Evolutionary conservation across 106 monocot species (phyloP).

Genomic region (Platanthera guangdongensis): DNA sequence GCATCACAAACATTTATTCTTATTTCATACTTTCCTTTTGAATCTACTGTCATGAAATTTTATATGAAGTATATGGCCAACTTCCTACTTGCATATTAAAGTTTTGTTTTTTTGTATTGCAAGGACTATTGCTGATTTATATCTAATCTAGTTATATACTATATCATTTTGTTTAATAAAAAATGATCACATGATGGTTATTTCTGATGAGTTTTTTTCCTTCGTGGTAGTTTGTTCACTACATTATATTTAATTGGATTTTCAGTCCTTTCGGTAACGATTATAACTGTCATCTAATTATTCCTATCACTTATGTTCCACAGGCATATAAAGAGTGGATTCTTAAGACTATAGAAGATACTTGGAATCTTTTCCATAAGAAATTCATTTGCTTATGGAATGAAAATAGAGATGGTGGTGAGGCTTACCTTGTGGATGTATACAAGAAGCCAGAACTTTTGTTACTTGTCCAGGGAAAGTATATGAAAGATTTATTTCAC

Average conservation of each 20-base stretch:
- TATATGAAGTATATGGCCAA: no score
- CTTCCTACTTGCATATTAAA: no score
- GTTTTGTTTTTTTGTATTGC: no score
- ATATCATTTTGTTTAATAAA: background rate
- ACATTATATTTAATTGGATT: no score
- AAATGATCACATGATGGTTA: background rate
- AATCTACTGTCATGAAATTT: no score
- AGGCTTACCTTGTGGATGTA: slow-evolving; percentile 62
- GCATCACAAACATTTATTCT: no score
- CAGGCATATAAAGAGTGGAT: slow-evolving; percentile 91
- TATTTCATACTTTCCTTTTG: no score
- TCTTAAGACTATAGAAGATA: slow-evolving; percentile 68
- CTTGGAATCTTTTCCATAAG: slow-evolving; percentile 71
- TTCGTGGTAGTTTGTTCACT: background rate
- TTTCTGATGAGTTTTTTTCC: background rate
- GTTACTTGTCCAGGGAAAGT: slow-evolving; percentile 53
- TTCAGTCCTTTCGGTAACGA: background rate
- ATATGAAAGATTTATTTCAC: slow-evolving; percentile 72
- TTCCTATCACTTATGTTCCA: background rate
- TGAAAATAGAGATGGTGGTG: slow-evolving; percentile 73
- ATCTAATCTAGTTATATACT: background rate
- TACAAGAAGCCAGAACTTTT: slow-evolving; percentile 52
- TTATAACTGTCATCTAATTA: background rate
- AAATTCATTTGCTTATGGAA: slow-evolving; percentile 79
- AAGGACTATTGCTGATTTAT: no score